phyloP scores from a whole-genome alignment of 257 asterid species.

The Solanum appendiculatum region DNA sequence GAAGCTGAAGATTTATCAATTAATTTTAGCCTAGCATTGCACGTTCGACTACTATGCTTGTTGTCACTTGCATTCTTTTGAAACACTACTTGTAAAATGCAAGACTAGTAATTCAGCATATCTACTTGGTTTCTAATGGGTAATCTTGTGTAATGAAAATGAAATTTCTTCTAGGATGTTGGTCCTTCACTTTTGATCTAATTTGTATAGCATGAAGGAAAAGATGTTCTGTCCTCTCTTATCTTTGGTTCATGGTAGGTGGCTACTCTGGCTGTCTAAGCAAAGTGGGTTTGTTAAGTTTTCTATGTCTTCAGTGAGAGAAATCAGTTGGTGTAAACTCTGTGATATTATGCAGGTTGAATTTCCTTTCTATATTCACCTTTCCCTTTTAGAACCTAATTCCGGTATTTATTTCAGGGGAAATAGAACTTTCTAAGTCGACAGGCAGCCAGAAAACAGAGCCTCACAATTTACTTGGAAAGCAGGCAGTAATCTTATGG shows the following conservation, averaged over 20 bases:
- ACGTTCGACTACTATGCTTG: not conserved
- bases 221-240: not conserved
- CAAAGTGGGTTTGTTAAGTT: not conserved
- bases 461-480: constrained; percentile 51
- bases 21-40: not conserved
- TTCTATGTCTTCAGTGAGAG: not conserved
- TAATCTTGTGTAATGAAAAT: not conserved
- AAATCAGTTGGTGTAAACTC: not conserved
- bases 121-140: not conserved
- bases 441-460: constrained; percentile 21
- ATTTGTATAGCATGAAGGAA: not conserved
- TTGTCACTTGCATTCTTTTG: not conserved
- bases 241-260: not conserved
- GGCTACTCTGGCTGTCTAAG: not conserved
- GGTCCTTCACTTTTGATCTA: not conserved
- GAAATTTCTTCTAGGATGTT: not conserved
- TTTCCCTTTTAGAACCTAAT: not conserved
- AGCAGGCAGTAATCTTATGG: constrained; percentile 51
- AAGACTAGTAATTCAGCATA: not conserved
- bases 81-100: not conserved
- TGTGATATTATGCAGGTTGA: not conserved
- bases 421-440: constrained; percentile 18
- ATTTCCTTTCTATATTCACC: not conserved
- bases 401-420: constrained; percentile 24
- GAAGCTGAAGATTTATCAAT: not conserved